These are phyloP conservation scores for Yamadazyma conglobata DNA, from an alignment of 1,139 yeast genomes.

Conservation along the genomic window DNA sequence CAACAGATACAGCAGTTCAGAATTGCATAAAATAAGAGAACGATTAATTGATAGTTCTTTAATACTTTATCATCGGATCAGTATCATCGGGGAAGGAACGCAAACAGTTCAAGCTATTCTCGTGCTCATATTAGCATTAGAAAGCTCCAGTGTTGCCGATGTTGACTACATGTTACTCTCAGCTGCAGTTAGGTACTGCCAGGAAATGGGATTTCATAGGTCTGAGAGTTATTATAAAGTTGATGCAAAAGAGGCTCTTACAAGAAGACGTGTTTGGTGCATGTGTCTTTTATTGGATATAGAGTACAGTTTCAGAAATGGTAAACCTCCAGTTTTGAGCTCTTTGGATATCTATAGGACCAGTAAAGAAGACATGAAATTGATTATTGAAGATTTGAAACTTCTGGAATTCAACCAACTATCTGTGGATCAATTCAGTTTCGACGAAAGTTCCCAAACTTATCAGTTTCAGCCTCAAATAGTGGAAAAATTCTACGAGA, in stretches of 20 bases:
- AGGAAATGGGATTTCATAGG: conserved; percentile 64
- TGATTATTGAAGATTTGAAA: conserved; percentile 7
- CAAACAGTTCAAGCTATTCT: conserved; percentile 49
- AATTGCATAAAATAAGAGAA: conserved; percentile 19
- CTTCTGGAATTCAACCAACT: neutral
- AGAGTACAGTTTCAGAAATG: conserved; percentile 51
- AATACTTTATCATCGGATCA: conserved; percentile 45
- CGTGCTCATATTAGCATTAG: conserved; percentile 41
- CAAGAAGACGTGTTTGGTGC: conserved; percentile 52
- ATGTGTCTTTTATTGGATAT: conserved; percentile 50
- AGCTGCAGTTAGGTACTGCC: conserved; percentile 57
- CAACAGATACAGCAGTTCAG: conserved; percentile 7
- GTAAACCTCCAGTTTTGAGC: conserved; percentile 57
- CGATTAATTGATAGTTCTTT: conserved; percentile 32
- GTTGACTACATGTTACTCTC: conserved; percentile 43
- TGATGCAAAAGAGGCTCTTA: conserved; percentile 30
- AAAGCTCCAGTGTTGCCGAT: conserved; percentile 37
- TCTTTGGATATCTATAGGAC: conserved; percentile 35
- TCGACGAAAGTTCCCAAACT: conserved; percentile 1
- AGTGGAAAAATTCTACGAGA: conserved; percentile 6
- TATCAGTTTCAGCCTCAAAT: conserved; percentile 11
- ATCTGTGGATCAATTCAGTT: neutral
- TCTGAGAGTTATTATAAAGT: conserved; percentile 45
- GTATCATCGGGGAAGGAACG: conserved; percentile 49
- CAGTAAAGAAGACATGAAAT: conserved; percentile 8